These are phyloP conservation scores for Pyrenochaeta sp. DNA, from an alignment of 2,329 filamentous ascomycete species.

Conservation along the genomic window DNA sequence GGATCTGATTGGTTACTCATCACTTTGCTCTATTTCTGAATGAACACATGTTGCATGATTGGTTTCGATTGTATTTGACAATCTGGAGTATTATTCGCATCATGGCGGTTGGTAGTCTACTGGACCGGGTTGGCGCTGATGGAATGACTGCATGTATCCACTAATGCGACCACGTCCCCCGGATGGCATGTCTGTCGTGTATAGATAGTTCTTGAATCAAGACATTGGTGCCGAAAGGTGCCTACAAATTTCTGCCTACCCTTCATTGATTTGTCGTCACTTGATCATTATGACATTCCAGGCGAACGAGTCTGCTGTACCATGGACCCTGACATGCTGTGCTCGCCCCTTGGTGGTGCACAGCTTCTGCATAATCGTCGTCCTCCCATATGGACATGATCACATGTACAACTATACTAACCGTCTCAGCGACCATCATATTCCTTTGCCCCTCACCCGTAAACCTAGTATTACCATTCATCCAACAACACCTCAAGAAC, in stretches of 20 bases:
- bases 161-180: slow-evolving; percentile 17
- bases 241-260: neutral
- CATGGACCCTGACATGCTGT: neutral
- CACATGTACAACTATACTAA: too few relatives aligned
- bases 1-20: neutral
- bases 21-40: slow-evolving; percentile 9
- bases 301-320: neutral
- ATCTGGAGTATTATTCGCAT: slow-evolving; percentile 9
- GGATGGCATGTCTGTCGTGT: slow-evolving; percentile 22
- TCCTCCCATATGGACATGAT: too few relatives aligned
- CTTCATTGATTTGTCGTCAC: neutral
- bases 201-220: slow-evolving; percentile 28
- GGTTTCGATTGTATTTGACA: slow-evolving; percentile 13
- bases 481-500: too few relatives aligned
- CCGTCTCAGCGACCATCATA: too few relatives aligned
- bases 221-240: neutral
- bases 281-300: neutral
- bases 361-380: too few relatives aligned
- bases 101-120: slow-evolving; percentile 16
- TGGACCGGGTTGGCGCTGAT: slow-evolving; percentile 5
- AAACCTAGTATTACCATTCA: too few relatives aligned
- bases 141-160: slow-evolving; percentile 20
- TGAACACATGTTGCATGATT: slow-evolving; percentile 16
- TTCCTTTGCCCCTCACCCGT: too few relatives aligned
- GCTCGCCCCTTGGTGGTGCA: too few relatives aligned